Base-by-base conservation (phyloP, 768 basidiomycete species). In the Lactarius akahatsu region DNA sequence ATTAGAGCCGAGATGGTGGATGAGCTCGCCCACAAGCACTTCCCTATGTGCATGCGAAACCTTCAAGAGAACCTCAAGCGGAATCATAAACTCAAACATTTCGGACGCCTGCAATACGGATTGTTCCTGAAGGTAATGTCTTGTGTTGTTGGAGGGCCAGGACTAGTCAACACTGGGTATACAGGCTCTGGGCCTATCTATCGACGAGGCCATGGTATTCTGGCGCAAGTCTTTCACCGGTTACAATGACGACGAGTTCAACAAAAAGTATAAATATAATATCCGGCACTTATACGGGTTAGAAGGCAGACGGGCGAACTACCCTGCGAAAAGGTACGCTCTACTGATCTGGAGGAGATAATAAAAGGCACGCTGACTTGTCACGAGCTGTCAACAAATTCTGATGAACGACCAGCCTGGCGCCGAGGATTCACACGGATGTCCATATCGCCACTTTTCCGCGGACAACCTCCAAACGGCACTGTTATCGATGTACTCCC, bases 241-340 rank as follows among this genome's bases (percentile, higher is more conserved):
- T 32, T 86, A 93, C 62, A 86, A 89, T 11, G 96, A 98, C 65
- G 94, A 98, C 78, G 90, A 94, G 75, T 99, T 98, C 78, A 96
- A 96, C 80, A 99, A 98, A 75, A 92, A 97, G 74, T 89, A 98
- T 82, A 89, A 87, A 72, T 99, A 99, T 76, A 99, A 98, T 70
- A 95, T 99, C 72, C 88, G 96, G 55, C 97, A 99, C 75, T 88
- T 87, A 5, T 99, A 88, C 72, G 97, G 97, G 43, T 78, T 97
- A 60, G 97, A 98, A 75, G 97, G 97, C 11, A 93, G 90, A 76
- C 86, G 96, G 54, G 91, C 90, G 47, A 98, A 98, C 73, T 99
- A 99, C 76, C 84, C 92, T 1, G 94, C 97, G 0, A 93, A 90
- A 78, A 96, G 85, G 96, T 92, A 65, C 55, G 80, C 71, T 2